Conservation (phyloP, 768 basidiomycete species). For the Hericium coralloides region DNA sequence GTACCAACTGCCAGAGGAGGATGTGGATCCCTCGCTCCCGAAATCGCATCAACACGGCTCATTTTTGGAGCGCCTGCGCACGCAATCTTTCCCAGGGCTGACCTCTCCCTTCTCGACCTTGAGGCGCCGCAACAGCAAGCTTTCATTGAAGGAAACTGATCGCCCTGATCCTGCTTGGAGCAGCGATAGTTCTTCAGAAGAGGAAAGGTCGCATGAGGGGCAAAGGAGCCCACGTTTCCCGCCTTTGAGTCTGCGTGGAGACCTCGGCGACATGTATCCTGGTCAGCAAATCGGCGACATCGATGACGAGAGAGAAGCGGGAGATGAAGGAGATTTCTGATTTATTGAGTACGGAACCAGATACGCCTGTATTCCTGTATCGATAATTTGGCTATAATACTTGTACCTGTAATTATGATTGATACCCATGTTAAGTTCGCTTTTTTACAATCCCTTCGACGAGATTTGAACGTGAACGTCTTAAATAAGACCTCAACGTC, state of each 20-base stretch:
- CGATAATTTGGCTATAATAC: too few species aligned
- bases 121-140: neutral
- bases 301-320: slow-evolving; percentile 3
- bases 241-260: slow-evolving; percentile 1
- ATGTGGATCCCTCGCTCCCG: neutral
- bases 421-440: too few species aligned
- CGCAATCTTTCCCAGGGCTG: slow-evolving; percentile 13
- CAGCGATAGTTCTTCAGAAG: slow-evolving; percentile 11
- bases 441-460: too few species aligned
- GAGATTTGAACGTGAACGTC: too few species aligned
- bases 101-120: neutral
- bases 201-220: slow-evolving; percentile 1
- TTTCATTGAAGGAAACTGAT: slow-evolving; percentile 1
- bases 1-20: neutral
- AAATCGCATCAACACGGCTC: neutral
- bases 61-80: slow-evolving; percentile 12
- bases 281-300: neutral
- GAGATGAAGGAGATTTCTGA: slow-evolving; percentile 8
- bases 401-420: too few species aligned
- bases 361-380: too few species aligned
- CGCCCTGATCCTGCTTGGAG: neutral
- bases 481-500: too few species aligned
- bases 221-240: slow-evolving; percentile 1
- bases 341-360: neutral
- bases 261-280: slow-evolving; percentile 9